Base-by-base conservation (phyloP, 192 early-diverging fungal genomes). In the Backusella macrospora region DNA sequence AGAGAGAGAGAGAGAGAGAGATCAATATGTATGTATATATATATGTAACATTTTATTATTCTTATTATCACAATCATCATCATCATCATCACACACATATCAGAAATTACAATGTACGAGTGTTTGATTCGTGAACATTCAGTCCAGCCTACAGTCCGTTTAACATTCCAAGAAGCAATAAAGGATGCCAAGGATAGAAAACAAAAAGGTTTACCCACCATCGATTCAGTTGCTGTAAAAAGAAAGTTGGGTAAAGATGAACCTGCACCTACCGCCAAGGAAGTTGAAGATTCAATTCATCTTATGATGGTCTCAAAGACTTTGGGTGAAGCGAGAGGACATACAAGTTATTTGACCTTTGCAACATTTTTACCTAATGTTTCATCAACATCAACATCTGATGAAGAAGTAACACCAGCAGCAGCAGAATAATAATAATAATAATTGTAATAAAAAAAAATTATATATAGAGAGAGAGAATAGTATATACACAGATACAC, bases 341-440 rank as follows among this genome's bases (percentile, higher is more conserved):
- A 99, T 79, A 99, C 97, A 1, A 97, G 96, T 43, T 99, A 94
- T 75, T 83, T 99, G 74, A 93, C 95, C 15, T 99, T 99, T 91
- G 96, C 95, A 4, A 92, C 90, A 0, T 85, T 93, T 72, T 81
- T 93, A 38, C 92, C 92, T 49, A 5, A 3, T 13, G 52, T 59
- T 59, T 10, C 52, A 55, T 18, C 49, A 59, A 4, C 21, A 26
- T 59, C 52, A 59, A 13, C 52, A 13, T 26, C 9, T 5, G 52
- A 23, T 8, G 21, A 59, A 34, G 29, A 34, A 34, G 29, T 34
- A 34, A 34, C 29, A 34, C 29, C 29, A 34, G 29, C 2, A 34
- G 29, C 2, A 34, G 29, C 29, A 34, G 29, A 34, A 34, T 34
- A 34, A 34, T 34, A 1, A 34, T 34, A 34, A 34, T 34, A 34